These are phyloP conservation scores for Angophora floribunda DNA, from an alignment of 345 rosid species.

Conservation along the genomic window DNA sequence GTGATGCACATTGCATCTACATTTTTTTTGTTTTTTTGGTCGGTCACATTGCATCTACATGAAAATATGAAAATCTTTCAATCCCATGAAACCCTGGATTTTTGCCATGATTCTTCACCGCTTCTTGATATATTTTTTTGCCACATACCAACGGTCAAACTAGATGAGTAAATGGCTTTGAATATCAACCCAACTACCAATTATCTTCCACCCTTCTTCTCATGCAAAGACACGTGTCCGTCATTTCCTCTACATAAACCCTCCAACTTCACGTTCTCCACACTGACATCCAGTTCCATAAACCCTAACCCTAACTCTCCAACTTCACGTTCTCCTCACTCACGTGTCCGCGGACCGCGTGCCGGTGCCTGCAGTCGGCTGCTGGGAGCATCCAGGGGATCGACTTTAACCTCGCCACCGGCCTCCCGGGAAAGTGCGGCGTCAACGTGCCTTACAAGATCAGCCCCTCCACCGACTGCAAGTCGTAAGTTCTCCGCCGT, in stretches of 20 bases:
- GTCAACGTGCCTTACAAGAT: conserved; percentile 33
- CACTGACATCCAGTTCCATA: neutral
- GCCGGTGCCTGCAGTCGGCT: conserved; percentile 22
- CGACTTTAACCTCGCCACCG: conserved; percentile 8
- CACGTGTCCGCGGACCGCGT: conserved; percentile 9
- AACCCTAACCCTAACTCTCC: neutral
- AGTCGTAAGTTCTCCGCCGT: conserved; percentile 1
- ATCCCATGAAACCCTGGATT: neutral
- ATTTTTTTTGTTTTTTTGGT: too few species aligned
- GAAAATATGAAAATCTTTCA: neutral
- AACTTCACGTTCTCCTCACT: neutral
- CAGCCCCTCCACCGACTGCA: conserved; percentile 28
- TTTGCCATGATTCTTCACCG: neutral
- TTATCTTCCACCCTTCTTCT: neutral
- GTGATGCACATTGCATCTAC: neutral
- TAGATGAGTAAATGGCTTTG: neutral
- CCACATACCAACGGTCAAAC: neutral
- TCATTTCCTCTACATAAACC: neutral
- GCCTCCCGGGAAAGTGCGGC: conserved; percentile 21
- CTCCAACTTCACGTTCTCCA: neutral
- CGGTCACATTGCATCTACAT: neutral
- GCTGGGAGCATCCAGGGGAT: neutral
- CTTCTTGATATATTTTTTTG: neutral
- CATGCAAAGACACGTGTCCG: neutral
- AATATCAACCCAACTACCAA: neutral